A percentile compares a stretch with the other conserved stretches of the same genome.
phyloP scores from a whole-genome alignment of 108 stramenopile species.

The Pseudonitzschia multiseries region DNA sequence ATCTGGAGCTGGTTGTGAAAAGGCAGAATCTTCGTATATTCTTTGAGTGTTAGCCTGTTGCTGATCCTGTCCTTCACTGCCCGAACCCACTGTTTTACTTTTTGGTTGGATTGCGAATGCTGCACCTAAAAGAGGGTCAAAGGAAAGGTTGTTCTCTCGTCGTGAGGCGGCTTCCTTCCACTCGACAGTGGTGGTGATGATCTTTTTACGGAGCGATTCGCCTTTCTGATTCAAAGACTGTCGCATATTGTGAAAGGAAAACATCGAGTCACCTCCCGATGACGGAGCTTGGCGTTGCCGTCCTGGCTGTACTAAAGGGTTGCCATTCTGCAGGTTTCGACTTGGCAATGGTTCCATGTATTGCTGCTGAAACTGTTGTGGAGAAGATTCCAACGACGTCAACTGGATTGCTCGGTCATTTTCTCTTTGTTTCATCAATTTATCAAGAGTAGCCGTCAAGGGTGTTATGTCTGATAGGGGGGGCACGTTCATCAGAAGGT shows the following conservation, averaged over 20 bases:
- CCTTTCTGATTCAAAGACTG: slow-evolving; percentile 32
- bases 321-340: not conserved
- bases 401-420: slow-evolving; percentile 16
- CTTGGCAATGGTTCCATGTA: not conserved
- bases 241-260: slow-evolving; percentile 38
- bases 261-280: not conserved
- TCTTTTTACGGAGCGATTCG: slow-evolving; percentile 35
- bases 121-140: slow-evolving; percentile 9
- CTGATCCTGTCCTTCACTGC: slow-evolving; percentile 3
- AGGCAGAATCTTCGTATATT: not conserved
- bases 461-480: slow-evolving; percentile 46
- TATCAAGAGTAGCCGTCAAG: slow-evolving; percentile 40
- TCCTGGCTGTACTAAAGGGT: not conserved
- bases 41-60: slow-evolving; percentile 1
- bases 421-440: slow-evolving; percentile 45
- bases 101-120: not conserved
- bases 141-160: not conserved
- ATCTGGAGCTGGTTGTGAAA: slow-evolving; percentile 2
- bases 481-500: slow-evolving; percentile 70
- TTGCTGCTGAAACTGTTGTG: slow-evolving; percentile 9
- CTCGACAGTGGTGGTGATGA: slow-evolving; percentile 28
- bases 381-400: slow-evolving; percentile 6
- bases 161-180: slow-evolving; percentile 29
- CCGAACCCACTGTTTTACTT: not conserved
- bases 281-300: not conserved